phyloP scores from a whole-genome alignment of 192 early-diverging fungal genomes.

The Obelidium mucronatum region DNA sequence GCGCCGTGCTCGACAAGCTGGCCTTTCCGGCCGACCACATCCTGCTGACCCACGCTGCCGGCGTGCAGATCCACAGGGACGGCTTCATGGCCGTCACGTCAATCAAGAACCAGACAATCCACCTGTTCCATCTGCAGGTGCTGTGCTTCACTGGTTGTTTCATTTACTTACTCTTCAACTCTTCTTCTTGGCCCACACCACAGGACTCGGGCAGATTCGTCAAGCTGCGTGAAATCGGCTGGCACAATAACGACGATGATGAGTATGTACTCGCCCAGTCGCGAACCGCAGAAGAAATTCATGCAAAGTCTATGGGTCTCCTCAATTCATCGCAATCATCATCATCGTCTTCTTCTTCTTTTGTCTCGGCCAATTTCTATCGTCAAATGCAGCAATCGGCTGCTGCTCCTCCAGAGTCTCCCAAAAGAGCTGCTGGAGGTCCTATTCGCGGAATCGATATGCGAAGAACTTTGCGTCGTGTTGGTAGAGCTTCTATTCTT shows the following conservation, averaged over 20 bases:
- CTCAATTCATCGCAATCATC: not conserved
- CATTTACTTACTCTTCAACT: too few relatives aligned
- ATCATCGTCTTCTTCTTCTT: not conserved
- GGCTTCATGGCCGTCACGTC: constrained; percentile 71
- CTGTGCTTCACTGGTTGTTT: too few relatives aligned
- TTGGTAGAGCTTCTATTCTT: not conserved
- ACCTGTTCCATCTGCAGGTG: constrained; percentile 71
- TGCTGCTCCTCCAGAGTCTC: not conserved
- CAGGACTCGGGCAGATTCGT: constrained; percentile 65
- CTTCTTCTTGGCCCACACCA: not conserved
- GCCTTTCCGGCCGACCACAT: constrained; percentile 69
- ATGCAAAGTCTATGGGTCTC: constrained; percentile 19
- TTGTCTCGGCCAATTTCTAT: not conserved
- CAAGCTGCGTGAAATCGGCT: constrained; percentile 66
- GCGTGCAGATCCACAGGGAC: constrained; percentile 71
- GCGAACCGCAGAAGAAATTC: constrained; percentile 51
- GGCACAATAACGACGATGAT: constrained; percentile 71
- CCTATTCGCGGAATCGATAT: not conserved
- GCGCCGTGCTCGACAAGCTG: constrained; percentile 64
- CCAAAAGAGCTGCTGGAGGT: not conserved
- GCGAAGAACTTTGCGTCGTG: not conserved
- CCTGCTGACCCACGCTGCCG: constrained; percentile 67
- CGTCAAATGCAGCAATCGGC: constrained; percentile 7
- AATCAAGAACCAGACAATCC: constrained; percentile 75
- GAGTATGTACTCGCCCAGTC: constrained; percentile 57